phyloP scores from a whole-genome alignment of 2,329 filamentous ascomycete genomes.

The Scleromitrula shiraiana region DNA sequence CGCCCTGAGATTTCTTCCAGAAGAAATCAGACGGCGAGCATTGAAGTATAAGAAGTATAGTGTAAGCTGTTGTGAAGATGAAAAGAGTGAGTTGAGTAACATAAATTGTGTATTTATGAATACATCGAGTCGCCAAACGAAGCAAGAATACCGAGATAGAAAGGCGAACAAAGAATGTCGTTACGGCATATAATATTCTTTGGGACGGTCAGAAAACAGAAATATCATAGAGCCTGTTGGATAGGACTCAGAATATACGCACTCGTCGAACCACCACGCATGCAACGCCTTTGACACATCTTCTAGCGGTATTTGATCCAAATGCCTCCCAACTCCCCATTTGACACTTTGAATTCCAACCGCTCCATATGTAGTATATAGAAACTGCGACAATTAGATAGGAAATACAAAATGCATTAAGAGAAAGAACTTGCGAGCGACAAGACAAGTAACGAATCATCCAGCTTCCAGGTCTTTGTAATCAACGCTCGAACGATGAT shows the following conservation, averaged over 20 bases:
- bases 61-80: slow-evolving; percentile 39
- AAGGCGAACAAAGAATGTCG: slow-evolving; percentile 30
- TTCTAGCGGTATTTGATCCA: slow-evolving; percentile 9
- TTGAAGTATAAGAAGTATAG: slow-evolving; percentile 44
- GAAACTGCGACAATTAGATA: slow-evolving; percentile 10
- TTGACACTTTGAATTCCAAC: slow-evolving; percentile 13
- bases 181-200: background rate
- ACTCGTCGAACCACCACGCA: slow-evolving; percentile 40
- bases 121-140: slow-evolving; percentile 38
- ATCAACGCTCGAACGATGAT: slow-evolving; percentile 20
- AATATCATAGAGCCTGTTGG: slow-evolving; percentile 24
- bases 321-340: slow-evolving; percentile 19
- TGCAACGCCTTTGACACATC: slow-evolving; percentile 17
- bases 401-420: background rate
- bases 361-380: slow-evolving; percentile 17
- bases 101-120: slow-evolving; percentile 40
- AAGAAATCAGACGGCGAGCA: slow-evolving; percentile 44
- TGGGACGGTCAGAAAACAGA: background rate
- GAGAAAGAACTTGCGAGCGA: slow-evolving; percentile 15
- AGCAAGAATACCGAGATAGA: slow-evolving; percentile 47
- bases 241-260: slow-evolving; percentile 48
- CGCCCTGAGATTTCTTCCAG: slow-evolving; percentile 33
- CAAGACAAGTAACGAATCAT: slow-evolving; percentile 20
- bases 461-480: slow-evolving; percentile 20
- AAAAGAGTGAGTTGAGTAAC: slow-evolving; percentile 38